phyloP scores from a whole-genome alignment of 1,284 basidiomycete genomes.

The Ustilago sp. region DNA sequence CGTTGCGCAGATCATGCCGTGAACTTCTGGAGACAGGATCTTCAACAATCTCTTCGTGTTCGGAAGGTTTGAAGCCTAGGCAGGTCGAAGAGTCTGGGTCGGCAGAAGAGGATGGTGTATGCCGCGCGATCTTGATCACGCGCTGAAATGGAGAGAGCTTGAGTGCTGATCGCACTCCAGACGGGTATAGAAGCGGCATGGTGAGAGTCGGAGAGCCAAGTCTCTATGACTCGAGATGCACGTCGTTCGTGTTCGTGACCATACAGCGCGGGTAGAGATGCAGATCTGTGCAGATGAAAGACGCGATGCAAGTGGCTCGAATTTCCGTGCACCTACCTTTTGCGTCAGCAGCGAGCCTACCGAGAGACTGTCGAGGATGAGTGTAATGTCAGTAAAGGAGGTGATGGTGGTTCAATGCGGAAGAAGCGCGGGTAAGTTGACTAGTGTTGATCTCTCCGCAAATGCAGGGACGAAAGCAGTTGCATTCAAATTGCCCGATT shows the following conservation, averaged over 20 bases:
- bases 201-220: neutral
- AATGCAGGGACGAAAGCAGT: conserved; percentile 18
- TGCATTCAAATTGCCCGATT: conserved; percentile 15
- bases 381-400: neutral
- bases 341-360: neutral
- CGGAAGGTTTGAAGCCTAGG: conserved; percentile 38
- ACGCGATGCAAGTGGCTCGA: neutral
- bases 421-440: conserved; percentile 11
- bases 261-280: conserved; percentile 8
- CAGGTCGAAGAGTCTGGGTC: conserved; percentile 20
- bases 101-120: conserved; percentile 19
- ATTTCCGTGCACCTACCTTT: neutral
- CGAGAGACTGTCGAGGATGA: neutral
- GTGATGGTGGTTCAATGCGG: conserved; percentile 19
- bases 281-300: neutral
- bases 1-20: conserved; percentile 21
- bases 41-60: conserved; percentile 35
- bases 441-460: conserved; percentile 36
- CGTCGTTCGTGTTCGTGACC: neutral
- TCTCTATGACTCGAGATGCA: conserved; percentile 6
- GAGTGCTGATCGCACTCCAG: conserved; percentile 27
- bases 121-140: conserved; percentile 45
- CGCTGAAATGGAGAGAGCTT: conserved; percentile 42
- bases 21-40: conserved; percentile 31
- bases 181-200: conserved; percentile 47